These are phyloP conservation scores for Lecanicillium sp. DNA, from an alignment of 2,329 filamentous ascomycete species.

Conservation along the genomic window DNA sequence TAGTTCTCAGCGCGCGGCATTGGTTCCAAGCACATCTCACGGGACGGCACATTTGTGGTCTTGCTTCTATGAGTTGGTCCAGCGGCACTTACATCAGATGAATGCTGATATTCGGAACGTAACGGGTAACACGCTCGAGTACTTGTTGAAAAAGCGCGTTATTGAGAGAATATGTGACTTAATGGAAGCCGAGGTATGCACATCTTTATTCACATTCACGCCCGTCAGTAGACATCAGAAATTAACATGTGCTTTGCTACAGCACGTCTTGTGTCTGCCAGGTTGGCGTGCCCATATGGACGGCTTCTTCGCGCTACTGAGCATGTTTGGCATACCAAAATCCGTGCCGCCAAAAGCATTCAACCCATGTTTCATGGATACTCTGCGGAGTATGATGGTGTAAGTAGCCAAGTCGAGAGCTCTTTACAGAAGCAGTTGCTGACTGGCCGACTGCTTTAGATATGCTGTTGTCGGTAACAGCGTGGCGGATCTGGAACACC, in stretches of 20 bases:
- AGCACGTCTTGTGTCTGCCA: conserved; percentile 7
- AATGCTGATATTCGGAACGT: conserved; percentile 6
- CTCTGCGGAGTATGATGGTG: conserved; percentile 2
- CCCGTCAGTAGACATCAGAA: too few species aligned
- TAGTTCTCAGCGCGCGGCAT: neutral
- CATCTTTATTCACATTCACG: too few species aligned
- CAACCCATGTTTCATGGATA: conserved; percentile 9
- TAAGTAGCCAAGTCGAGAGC: neutral
- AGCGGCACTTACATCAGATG: conserved; percentile 2
- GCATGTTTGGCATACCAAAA: conserved; percentile 7
- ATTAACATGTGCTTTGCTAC: neutral
- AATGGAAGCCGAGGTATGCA: conserved; percentile 12
- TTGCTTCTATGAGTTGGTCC: conserved; percentile 1
- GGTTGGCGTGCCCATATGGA: conserved; percentile 11
- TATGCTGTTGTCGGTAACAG: conserved; percentile 4
- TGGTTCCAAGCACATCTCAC: conserved; percentile 1
- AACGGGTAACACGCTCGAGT: neutral
- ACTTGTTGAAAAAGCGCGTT: conserved; percentile 6
- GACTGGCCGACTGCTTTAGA: neutral
- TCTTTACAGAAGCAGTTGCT: neutral
- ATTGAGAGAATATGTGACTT: conserved; percentile 11
- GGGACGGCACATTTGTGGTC: conserved; percentile 1
- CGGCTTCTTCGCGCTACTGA: conserved; percentile 5
- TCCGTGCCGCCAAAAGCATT: neutral
- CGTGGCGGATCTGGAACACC: conserved; percentile 3